These are phyloP conservation scores for Yamadazyma atlantica DNA, from an alignment of 1,139 yeast species.

Conservation along the genomic window DNA sequence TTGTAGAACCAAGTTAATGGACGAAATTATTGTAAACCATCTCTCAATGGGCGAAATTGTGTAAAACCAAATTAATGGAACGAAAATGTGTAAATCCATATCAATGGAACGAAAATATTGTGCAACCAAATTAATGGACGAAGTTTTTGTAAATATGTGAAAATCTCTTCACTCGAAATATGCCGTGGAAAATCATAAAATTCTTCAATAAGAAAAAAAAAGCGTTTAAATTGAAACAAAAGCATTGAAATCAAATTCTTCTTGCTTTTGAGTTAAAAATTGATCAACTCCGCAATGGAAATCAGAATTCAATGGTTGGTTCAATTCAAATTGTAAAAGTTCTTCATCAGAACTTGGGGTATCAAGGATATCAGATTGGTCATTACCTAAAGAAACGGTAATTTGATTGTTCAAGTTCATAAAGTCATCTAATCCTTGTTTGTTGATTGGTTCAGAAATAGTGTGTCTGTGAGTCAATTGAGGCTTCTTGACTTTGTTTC, in stretches of 20 bases:
- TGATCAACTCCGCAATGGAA: slow-evolving; percentile 23
- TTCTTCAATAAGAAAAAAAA: slow-evolving; percentile 7
- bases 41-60: slow-evolving; percentile 9
- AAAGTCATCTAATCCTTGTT: slow-evolving; percentile 29
- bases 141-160: too few species aligned
- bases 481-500: slow-evolving; percentile 22
- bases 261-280: slow-evolving; percentile 25
- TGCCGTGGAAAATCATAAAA: too few species aligned
- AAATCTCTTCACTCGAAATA: too few species aligned
- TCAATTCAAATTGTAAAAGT: slow-evolving; percentile 8
- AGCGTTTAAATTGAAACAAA: slow-evolving; percentile 26
- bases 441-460: slow-evolving; percentile 22
- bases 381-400: slow-evolving; percentile 11
- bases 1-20: slow-evolving; percentile 5
- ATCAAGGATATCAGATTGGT: slow-evolving; percentile 6
- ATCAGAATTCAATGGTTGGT: slow-evolving; percentile 18
- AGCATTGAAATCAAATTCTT: slow-evolving; percentile 32
- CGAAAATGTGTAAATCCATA: slow-evolving; percentile 8
- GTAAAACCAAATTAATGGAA: slow-evolving; percentile 5
- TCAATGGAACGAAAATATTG: slow-evolving; percentile 12
- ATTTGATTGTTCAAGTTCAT: slow-evolving; percentile 33
- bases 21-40: slow-evolving; percentile 8
- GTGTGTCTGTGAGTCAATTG: slow-evolving; percentile 20
- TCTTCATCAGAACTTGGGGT: slow-evolving; percentile 10
- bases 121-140: too few species aligned